Percentiles rank a stretch among this genome's conserved stretches.
Evolutionary conservation across 177 flowering plant genomes (phyloP).

Genomic region (Vitis hybrid): DNA sequence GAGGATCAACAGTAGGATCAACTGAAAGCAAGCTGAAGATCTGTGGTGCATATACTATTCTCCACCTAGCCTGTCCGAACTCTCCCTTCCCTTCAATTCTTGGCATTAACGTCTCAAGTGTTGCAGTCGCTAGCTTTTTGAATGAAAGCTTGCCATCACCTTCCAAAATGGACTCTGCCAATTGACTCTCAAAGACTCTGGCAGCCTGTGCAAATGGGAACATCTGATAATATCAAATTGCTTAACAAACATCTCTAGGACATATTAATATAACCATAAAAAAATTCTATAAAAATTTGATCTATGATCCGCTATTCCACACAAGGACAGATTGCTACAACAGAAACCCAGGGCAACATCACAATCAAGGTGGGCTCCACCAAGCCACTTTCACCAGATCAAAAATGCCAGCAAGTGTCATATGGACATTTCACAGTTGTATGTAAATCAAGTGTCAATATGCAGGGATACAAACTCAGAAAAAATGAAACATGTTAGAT

Average conservation of each 20-base stretch:
- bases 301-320: too few species aligned
- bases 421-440: background rate
- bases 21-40: constrained; percentile 85
- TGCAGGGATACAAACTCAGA: constrained; percentile 24
- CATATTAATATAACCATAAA: background rate
- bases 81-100: constrained; percentile 98
- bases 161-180: constrained; percentile 94
- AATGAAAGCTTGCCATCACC: constrained; percentile 98
- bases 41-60: constrained; percentile 95
- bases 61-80: constrained; percentile 98
- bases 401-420: background rate
- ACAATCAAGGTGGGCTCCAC: background rate
- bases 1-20: constrained; percentile 86
- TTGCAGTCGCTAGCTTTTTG: constrained; percentile 93
- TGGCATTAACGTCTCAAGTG: constrained; percentile 92
- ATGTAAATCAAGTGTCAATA: constrained; percentile 29
- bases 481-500: too few species aligned
- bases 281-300: too few species aligned
- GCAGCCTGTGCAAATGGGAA: constrained; percentile 68
- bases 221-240: background rate
- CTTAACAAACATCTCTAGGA: background rate
- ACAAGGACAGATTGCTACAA: background rate
- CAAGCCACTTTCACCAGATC: too few species aligned
- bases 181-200: constrained; percentile 85
- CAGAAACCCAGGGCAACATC: background rate